These are phyloP conservation scores for Triglochin maritima DNA, from an alignment of 106 monocot genomes.

Conservation along the genomic window DNA sequence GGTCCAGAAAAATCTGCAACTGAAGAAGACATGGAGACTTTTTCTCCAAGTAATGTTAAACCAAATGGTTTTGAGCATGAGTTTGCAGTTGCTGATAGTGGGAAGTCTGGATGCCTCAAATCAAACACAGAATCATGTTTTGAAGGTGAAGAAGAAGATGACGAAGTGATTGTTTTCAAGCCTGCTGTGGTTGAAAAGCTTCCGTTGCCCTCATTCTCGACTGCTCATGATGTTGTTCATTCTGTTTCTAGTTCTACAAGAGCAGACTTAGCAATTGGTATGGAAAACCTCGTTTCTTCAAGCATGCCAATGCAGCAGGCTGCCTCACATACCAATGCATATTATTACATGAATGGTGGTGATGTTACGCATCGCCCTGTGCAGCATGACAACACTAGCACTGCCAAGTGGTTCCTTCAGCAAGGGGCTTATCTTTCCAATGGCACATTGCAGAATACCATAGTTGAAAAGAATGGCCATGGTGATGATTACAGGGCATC, in stretches of 20 bases:
- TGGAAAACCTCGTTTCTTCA: slow-evolving; percentile 13
- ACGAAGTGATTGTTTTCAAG: slow-evolving; percentile 72
- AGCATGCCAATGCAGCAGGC: slow-evolving; percentile 10
- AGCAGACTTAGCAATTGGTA: slow-evolving; percentile 14
- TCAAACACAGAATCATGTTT: slow-evolving; percentile 14
- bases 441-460: slow-evolving; percentile 28
- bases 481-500: slow-evolving; percentile 16
- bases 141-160: slow-evolving; percentile 71
- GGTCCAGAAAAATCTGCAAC: slow-evolving; percentile 23
- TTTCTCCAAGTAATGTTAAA: slow-evolving; percentile 3
- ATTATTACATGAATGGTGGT: slow-evolving; percentile 3
- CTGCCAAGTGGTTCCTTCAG: slow-evolving; percentile 37
- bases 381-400: slow-evolving; percentile 22
- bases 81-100: slow-evolving; percentile 18
- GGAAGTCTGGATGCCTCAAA: slow-evolving; percentile 3
- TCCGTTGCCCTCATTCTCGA: slow-evolving; percentile 8
- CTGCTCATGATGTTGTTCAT: slow-evolving; percentile 19
- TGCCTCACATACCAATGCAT: slow-evolving; percentile 13
- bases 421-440: slow-evolving; percentile 33
- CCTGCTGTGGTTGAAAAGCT: slow-evolving; percentile 44
- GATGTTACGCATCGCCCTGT: slow-evolving; percentile 11
- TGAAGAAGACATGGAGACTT: slow-evolving; percentile 11
- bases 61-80: slow-evolving; percentile 12
- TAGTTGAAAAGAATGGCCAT: slow-evolving; percentile 32
- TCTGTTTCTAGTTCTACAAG: slow-evolving; percentile 13